Percentiles rank a stretch among this genome's conserved stretches.
Conservation (phyloP, 106 monocot species). For the Acorus calamus region DNA sequence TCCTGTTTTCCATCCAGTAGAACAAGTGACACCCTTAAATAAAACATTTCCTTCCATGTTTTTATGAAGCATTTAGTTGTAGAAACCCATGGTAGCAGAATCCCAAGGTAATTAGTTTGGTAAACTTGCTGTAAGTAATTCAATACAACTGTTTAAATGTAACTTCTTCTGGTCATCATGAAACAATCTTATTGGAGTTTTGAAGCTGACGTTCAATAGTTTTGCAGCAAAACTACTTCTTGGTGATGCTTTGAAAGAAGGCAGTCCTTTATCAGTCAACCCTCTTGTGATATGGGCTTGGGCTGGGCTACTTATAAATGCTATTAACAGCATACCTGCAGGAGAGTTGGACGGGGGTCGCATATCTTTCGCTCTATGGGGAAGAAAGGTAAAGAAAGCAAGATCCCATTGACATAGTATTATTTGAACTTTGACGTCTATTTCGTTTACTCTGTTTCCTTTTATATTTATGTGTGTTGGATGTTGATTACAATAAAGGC, state of each 20-base stretch:
- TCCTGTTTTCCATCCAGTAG: too few species aligned
- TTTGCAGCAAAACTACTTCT: conserved; percentile 74
- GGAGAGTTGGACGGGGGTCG: conserved; percentile 98
- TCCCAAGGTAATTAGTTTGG: too few species aligned
- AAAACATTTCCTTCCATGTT: too few species aligned
- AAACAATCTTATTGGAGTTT: neutral
- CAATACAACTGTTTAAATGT: too few species aligned
- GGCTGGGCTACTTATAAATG: conserved; percentile 93
- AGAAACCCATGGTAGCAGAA: too few species aligned
- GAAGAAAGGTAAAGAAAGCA: conserved; percentile 63
- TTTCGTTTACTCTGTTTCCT: neutral
- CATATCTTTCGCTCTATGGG: conserved; percentile 86
- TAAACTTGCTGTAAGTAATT: too few species aligned
- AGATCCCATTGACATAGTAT: neutral
- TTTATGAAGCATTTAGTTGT: too few species aligned
- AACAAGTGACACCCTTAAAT: too few species aligned
- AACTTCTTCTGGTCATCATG: neutral
- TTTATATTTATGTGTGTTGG: neutral
- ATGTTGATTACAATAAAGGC: neutral
- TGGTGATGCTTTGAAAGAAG: conserved; percentile 83
- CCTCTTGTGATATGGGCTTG: conserved; percentile 89
- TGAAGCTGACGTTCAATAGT: neutral
- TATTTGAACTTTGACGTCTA: neutral
- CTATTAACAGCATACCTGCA: conserved; percentile 86
- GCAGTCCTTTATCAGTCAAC: conserved; percentile 57